Percentiles rank a stretch among this genome's conserved stretches.
Evolutionary conservation across 1,284 basidiomycete species (phyloP).

Genomic region (Leccinum solheimii): DNA sequence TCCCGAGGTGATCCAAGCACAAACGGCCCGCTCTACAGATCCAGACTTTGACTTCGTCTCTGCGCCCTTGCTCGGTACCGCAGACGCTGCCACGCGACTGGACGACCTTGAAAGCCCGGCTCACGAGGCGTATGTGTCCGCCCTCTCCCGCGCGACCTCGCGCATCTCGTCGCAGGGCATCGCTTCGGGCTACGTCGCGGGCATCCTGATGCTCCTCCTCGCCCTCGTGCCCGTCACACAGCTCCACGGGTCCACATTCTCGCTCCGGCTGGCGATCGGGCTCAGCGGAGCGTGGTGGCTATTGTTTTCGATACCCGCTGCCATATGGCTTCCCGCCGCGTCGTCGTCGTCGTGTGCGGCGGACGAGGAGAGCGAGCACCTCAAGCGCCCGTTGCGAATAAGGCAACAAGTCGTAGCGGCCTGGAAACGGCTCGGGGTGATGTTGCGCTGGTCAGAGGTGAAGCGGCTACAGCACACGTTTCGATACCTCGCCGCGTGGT

Average conservation of each 20-base stretch:
- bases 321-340: conserved; percentile 61
- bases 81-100: not conserved
- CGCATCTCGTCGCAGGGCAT: conserved; percentile 82
- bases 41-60: conserved; percentile 16
- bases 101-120: conserved; percentile 6
- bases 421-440: conserved; percentile 66
- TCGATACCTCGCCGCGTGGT: conserved; percentile 86
- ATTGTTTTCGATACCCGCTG: conserved; percentile 73
- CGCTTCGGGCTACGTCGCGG: conserved; percentile 79
- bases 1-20: conserved; percentile 55
- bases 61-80: conserved; percentile 32
- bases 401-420: conserved; percentile 40
- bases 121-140: conserved; percentile 43
- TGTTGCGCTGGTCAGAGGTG: conserved; percentile 71
- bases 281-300: conserved; percentile 86
- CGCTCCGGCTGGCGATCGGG: conserved; percentile 76
- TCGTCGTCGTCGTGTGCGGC: not conserved
- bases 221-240: conserved; percentile 72
- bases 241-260: conserved; percentile 68
- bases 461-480: conserved; percentile 80
- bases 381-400: conserved; percentile 43
- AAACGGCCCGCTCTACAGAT: conserved; percentile 29
- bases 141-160: conserved; percentile 70
- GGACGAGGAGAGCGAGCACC: conserved; percentile 1
- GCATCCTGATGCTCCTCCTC: conserved; percentile 69